Percentiles rank a stretch among this genome's conserved stretches.
Evolutionary conservation across 495 filamentous ascomycete species (phyloP).

Genomic region (Rhizodiscina lignyota): DNA sequence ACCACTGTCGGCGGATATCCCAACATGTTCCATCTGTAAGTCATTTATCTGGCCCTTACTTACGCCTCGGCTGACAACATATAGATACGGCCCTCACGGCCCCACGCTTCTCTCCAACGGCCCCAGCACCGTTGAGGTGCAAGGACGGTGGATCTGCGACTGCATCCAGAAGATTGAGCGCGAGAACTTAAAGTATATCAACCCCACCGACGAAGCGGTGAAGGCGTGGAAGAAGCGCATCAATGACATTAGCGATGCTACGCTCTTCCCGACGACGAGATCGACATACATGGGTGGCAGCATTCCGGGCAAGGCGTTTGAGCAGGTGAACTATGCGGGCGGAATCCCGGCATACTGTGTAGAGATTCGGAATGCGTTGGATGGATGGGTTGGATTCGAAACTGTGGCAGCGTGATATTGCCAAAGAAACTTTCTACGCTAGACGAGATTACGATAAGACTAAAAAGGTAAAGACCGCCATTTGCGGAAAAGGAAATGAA

Average conservation of each 20-base stretch:
- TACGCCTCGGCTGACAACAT: not conserved
- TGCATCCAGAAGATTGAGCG: constrained; percentile 25
- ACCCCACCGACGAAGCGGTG: constrained; percentile 21
- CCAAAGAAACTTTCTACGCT: too few species aligned
- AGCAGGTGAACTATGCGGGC: constrained; percentile 27
- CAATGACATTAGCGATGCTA: constrained; percentile 7
- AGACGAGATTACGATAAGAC: too few species aligned
- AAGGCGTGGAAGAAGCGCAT: constrained; percentile 25
- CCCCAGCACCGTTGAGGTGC: constrained; percentile 31
- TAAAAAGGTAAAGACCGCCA: too few species aligned
- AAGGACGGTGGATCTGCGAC: constrained; percentile 35
- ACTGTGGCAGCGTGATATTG: too few species aligned
- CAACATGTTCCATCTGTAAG: constrained; percentile 36
- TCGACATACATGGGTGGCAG: constrained; percentile 36
- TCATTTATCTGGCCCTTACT: not conserved
- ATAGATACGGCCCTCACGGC: constrained; percentile 33
- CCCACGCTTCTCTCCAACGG: constrained; percentile 35
- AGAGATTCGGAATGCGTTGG: constrained; percentile 27
- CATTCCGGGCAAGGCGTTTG: constrained; percentile 31
- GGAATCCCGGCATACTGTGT: constrained; percentile 22
- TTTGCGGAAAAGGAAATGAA: too few species aligned
- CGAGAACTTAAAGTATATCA: constrained; percentile 22
- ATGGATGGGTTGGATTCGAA: too few species aligned
- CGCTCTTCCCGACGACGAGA: constrained; percentile 16
- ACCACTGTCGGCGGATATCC: constrained; percentile 28